These are phyloP conservation scores for Kluyveromyces sp. DNA, from an alignment of 1,139 yeast genomes.

Conservation along the genomic window DNA sequence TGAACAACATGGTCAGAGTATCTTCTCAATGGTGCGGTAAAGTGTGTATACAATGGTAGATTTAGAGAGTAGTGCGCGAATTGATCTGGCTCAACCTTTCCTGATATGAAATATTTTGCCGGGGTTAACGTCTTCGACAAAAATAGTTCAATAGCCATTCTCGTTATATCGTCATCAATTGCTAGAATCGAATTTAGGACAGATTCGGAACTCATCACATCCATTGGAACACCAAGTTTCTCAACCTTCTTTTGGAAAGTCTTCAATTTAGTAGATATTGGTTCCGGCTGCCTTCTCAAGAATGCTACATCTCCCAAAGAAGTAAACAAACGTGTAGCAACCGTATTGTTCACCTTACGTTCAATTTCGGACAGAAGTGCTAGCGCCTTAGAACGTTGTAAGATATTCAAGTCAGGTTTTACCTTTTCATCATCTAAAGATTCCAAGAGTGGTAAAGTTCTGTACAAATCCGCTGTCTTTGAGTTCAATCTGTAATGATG, in stretches of 20 bases:
- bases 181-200: conserved; percentile 63
- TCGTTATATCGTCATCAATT: conserved; percentile 54
- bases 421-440: conserved; percentile 83
- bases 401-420: conserved; percentile 62
- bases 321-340: conserved; percentile 75
- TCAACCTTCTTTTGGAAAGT: conserved; percentile 61
- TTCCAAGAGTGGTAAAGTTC: conserved; percentile 62
- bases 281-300: conserved; percentile 81
- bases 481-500: conserved; percentile 62
- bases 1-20: conserved; percentile 91
- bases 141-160: conserved; percentile 73
- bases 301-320: conserved; percentile 74
- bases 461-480: conserved; percentile 41
- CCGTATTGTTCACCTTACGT: conserved; percentile 74
- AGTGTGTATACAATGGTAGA: conserved; percentile 83
- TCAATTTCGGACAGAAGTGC: conserved; percentile 67
- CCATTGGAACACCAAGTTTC: conserved; percentile 51
- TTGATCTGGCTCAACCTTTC: conserved; percentile 73
- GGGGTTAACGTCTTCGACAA: conserved; percentile 76
- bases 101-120: conserved; percentile 84
- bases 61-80: conserved; percentile 75
- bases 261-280: conserved; percentile 75
- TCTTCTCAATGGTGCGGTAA: conserved; percentile 86
- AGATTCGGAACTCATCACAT: conserved; percentile 66
- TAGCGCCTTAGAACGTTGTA: conserved; percentile 52